Conservation (phyloP, 306 rosid genomes). For the Malus domestica region ASM211411v1 NC_041795.1:27867501-27868000, state of each 20-base stretch:
- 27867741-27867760: background rate
- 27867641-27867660: constrained; percentile 39
- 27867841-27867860: no score
- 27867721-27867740: background rate
- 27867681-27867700: constrained; percentile 33
- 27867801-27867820: background rate
- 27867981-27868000: no score
- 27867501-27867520: background rate
- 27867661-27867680: constrained; percentile 66
- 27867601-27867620: background rate
- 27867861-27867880: no score
- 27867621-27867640: constrained; percentile 12
- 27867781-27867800: background rate
- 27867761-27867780: background rate
- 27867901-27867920: no score
- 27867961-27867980: no score
- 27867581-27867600: background rate
- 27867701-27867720: background rate
- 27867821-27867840: no score
- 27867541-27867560: background rate
- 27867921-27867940: no score
- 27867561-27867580: constrained; percentile 6
- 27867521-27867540: background rate
- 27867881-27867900: no score
- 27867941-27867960: no score